Percentiles rank a stretch among this genome's conserved stretches.
These are phyloP conservation scores for Periconia digitata DNA, from an alignment of 2,329 filamentous ascomycete genomes.

Conservation along the genomic window DNA sequence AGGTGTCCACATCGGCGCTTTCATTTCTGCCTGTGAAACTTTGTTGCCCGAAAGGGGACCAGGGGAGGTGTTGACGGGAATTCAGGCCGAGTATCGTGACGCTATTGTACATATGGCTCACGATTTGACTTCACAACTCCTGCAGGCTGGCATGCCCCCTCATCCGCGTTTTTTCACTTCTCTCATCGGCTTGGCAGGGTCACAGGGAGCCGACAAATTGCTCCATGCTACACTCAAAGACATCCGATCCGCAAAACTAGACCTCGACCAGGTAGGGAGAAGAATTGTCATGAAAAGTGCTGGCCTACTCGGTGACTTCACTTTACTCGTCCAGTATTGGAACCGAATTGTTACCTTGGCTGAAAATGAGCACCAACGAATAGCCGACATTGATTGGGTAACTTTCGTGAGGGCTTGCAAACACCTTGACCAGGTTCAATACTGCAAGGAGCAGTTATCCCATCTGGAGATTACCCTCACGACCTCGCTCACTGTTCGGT, in stretches of 20 bases:
- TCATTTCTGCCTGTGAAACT: slow-evolving; percentile 40
- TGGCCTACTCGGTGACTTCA: slow-evolving; percentile 24
- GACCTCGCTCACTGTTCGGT: not conserved
- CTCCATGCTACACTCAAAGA: slow-evolving; percentile 28
- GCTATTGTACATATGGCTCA: slow-evolving; percentile 26
- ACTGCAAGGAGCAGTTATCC: slow-evolving; percentile 28
- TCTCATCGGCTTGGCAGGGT: slow-evolving; percentile 35
- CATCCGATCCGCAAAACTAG: slow-evolving; percentile 17
- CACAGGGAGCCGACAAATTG: slow-evolving; percentile 24
- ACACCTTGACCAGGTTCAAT: slow-evolving; percentile 19
- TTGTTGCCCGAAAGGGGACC: slow-evolving; percentile 22
- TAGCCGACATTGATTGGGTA: slow-evolving; percentile 34
- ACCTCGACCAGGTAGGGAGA: slow-evolving; percentile 21
- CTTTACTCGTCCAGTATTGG: slow-evolving; percentile 36
- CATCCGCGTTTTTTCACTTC: slow-evolving; percentile 22
- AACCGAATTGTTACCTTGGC: slow-evolving; percentile 21
- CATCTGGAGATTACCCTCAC: slow-evolving; percentile 28
- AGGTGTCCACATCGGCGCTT: slow-evolving; percentile 39
- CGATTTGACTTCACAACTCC: slow-evolving; percentile 21
- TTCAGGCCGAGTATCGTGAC: slow-evolving; percentile 24
- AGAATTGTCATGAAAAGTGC: slow-evolving; percentile 32
- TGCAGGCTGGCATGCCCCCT: slow-evolving; percentile 32
- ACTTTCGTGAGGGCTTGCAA: slow-evolving; percentile 36
- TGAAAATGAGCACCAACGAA: slow-evolving; percentile 20
- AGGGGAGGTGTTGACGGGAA: slow-evolving; percentile 19